phyloP scores from a whole-genome alignment of 2,329 filamentous ascomycete genomes.

The Phaeomoniella chlamydospora region DNA sequence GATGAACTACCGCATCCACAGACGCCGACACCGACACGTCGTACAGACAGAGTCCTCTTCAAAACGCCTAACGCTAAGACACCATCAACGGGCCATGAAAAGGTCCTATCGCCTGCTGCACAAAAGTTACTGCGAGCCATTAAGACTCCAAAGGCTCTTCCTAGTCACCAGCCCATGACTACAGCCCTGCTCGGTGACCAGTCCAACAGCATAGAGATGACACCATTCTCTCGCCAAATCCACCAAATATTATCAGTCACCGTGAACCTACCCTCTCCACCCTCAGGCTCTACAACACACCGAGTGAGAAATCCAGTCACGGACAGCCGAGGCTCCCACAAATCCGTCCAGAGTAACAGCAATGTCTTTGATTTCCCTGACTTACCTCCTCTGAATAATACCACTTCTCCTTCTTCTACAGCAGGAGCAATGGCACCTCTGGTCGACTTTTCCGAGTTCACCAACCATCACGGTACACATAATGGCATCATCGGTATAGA shows the following conservation, averaged over 20 bases:
- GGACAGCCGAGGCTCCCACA: neutral
- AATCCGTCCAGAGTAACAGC: slow-evolving; percentile 19
- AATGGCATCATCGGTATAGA: slow-evolving; percentile 5
- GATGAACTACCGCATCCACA: slow-evolving; percentile 19
- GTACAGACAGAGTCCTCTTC: slow-evolving; percentile 11
- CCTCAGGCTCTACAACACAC: neutral
- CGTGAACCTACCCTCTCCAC: neutral
- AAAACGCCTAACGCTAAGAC: slow-evolving; percentile 12
- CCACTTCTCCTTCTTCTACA: neutral
- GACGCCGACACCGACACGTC: slow-evolving; percentile 14
- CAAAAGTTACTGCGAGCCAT: slow-evolving; percentile 5
- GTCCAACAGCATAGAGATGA: slow-evolving; percentile 9
- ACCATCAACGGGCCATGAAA: slow-evolving; percentile 6
- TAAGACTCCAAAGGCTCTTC: slow-evolving; percentile 9
- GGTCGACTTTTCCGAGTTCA: slow-evolving; percentile 9
- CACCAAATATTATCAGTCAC: slow-evolving; percentile 5
- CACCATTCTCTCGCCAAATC: slow-evolving; percentile 11
- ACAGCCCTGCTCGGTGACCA: slow-evolving; percentile 7
- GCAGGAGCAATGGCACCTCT: slow-evolving; percentile 4
- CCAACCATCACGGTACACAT: slow-evolving; percentile 9
- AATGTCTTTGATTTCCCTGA: slow-evolving; percentile 24
- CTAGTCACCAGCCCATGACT: slow-evolving; percentile 6
- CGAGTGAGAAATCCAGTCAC: neutral
- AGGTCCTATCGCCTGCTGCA: slow-evolving; percentile 17
- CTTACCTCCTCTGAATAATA: slow-evolving; percentile 15